Evolutionary conservation across 2,329 filamentous ascomycete species (phyloP).

Genomic region (Talaromyces sp.): DNA sequence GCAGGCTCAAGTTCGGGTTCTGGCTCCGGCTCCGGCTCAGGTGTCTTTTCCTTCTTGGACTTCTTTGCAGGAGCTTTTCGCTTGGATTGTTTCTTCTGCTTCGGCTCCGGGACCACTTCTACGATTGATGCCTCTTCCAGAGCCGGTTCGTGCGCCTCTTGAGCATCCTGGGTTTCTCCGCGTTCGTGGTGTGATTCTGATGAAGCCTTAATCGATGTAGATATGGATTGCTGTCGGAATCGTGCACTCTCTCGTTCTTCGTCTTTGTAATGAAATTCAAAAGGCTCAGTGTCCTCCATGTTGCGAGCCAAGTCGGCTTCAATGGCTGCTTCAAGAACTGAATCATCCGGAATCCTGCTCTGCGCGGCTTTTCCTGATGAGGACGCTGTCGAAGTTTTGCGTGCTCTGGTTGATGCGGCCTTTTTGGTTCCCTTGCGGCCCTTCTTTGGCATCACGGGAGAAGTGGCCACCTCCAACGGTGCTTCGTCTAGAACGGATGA

Average conservation of each 20-base stretch:
- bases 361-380: conserved; percentile 47
- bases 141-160: background rate
- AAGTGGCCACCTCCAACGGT: conserved; percentile 19
- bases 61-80: conserved; percentile 20
- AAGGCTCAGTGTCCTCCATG: conserved; percentile 48
- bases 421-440: conserved; percentile 40
- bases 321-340: conserved; percentile 63
- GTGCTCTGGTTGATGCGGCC: conserved; percentile 39
- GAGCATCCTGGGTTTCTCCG: background rate
- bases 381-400: conserved; percentile 50
- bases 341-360: conserved; percentile 54
- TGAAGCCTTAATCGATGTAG: background rate
- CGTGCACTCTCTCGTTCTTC: conserved; percentile 15
- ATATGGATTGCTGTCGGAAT: conserved; percentile 16
- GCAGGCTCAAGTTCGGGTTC: conserved; percentile 4
- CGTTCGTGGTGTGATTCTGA: background rate
- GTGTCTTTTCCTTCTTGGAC: conserved; percentile 14
- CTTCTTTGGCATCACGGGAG: conserved; percentile 44
- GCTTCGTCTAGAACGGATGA: conserved; percentile 28
- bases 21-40: conserved; percentile 4
- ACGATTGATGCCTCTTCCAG: conserved; percentile 1
- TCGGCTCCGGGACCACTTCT: conserved; percentile 6
- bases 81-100: conserved; percentile 16
- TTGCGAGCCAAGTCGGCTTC: conserved; percentile 61
- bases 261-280: conserved; percentile 19